Percentiles rank a stretch among this genome's conserved stretches.
These are phyloP conservation scores for Rubroboletus satanas DNA, from an alignment of 768 basidiomycete genomes.

Conservation along the genomic window DNA sequence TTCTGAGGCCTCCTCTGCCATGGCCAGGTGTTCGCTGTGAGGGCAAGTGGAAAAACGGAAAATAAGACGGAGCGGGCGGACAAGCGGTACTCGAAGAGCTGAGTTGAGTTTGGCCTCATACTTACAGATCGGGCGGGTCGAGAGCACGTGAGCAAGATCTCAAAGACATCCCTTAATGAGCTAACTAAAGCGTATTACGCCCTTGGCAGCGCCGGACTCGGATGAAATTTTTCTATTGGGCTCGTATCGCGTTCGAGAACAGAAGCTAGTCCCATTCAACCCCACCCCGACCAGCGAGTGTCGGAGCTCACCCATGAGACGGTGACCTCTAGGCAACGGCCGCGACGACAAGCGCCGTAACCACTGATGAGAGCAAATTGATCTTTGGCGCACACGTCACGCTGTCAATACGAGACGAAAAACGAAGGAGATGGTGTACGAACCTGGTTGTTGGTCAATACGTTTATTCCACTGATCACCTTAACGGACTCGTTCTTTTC, in stretches of 20 bases:
- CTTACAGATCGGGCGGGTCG: not conserved
- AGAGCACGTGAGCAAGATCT: slow-evolving; percentile 21
- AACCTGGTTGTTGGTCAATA: slow-evolving; percentile 86
- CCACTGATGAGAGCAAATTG: slow-evolving; percentile 42
- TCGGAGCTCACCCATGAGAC: not conserved
- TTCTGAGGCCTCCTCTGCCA: slow-evolving; percentile 22
- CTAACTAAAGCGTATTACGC: slow-evolving; percentile 14
- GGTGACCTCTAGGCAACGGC: slow-evolving; percentile 26
- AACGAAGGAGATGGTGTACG: slow-evolving; percentile 6
- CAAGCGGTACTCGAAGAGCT: not conserved
- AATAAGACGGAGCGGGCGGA: not conserved
- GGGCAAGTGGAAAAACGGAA: not conserved
- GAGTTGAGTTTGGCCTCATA: slow-evolving; percentile 10
- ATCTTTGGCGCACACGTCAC: slow-evolving; percentile 27
- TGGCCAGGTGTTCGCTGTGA: slow-evolving; percentile 6
- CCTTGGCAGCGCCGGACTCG: not conserved
- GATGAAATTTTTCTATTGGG: not conserved
- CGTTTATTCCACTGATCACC: slow-evolving; percentile 56
- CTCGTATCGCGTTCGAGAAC: not conserved
- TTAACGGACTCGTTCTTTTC: slow-evolving; percentile 46
- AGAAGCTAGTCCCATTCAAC: not conserved
- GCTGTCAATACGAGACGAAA: slow-evolving; percentile 1
- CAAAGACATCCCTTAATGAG: slow-evolving; percentile 12
- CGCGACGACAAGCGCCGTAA: slow-evolving; percentile 36
- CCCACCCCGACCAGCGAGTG: not conserved